Conservation (phyloP, 179 eudicot species). For the Patellifolia procumbens region DNA sequence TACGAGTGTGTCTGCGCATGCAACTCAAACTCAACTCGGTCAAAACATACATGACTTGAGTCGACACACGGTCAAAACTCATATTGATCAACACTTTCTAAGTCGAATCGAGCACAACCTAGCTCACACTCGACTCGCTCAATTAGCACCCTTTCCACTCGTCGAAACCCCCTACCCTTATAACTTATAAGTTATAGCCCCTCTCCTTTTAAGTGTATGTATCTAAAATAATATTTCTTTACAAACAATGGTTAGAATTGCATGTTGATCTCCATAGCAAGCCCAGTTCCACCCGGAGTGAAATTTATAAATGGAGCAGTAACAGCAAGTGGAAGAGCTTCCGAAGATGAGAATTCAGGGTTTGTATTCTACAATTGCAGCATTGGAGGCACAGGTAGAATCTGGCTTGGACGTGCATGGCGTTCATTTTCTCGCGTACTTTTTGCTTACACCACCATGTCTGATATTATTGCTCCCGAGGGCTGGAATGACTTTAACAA, state of each 20-base stretch:
- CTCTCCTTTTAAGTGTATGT: too few relatives aligned
- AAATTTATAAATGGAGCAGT: conserved; percentile 67
- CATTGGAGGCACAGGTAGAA: conserved; percentile 82
- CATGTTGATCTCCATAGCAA: conserved; percentile 66
- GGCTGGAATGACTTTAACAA: conserved; percentile 95
- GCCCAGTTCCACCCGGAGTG: conserved; percentile 51
- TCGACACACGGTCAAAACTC: too few relatives aligned
- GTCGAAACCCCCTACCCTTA: too few relatives aligned
- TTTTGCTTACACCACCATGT: conserved; percentile 69
- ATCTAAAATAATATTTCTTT: too few relatives aligned
- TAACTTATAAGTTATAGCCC: too few relatives aligned
- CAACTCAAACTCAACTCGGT: too few relatives aligned
- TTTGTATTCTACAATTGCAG: conserved; percentile 70
- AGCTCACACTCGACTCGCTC: too few relatives aligned
- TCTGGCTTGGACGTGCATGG: conserved; percentile 97
- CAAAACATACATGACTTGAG: too few relatives aligned
- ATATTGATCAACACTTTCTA: too few relatives aligned
- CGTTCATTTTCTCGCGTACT: conserved; percentile 77
- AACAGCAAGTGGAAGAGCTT: conserved; percentile 78
- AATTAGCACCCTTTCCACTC: too few relatives aligned
- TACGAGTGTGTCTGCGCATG: too few relatives aligned
- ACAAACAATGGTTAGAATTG: conserved; percentile 45
- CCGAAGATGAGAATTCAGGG: conserved; percentile 78
- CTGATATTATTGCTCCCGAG: conserved; percentile 75
- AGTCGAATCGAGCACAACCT: too few relatives aligned